Percentiles rank a stretch among this genome's conserved stretches.
Conservation (phyloP, 2,329 filamentous ascomycete species). For the Fusarium domesticum region DNA sequence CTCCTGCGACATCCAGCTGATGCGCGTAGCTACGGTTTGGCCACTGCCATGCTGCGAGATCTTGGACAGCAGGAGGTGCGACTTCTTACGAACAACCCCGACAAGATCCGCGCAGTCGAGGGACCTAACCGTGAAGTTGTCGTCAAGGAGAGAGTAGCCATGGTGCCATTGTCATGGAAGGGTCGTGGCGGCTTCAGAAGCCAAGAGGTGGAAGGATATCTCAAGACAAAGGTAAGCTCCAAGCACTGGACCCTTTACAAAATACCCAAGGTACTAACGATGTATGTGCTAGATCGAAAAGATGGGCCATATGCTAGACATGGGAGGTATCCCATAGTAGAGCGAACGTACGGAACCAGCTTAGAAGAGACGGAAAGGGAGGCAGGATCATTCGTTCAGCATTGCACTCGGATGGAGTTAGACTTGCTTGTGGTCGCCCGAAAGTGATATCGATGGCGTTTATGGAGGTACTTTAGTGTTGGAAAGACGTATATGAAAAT, state of each 20-base stretch:
- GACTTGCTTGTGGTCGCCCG: constrained; percentile 14
- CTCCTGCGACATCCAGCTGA: constrained; percentile 89
- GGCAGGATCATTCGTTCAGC: background rate
- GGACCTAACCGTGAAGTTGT: constrained; percentile 83
- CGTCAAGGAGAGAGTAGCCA: constrained; percentile 86
- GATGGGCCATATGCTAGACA: constrained; percentile 77
- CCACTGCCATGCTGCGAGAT: constrained; percentile 89
- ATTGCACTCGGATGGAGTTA: constrained; percentile 24
- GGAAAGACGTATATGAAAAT: constrained; percentile 23
- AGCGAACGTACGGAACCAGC: background rate
- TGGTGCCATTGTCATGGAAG: constrained; percentile 94
- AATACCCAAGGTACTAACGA: constrained; percentile 19
- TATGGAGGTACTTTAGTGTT: constrained; percentile 18
- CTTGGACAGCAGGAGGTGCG: constrained; percentile 75
- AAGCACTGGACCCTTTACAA: too few relatives aligned
- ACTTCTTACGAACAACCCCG: constrained; percentile 92
- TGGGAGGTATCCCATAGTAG: constrained; percentile 36
- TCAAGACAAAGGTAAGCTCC: constrained; percentile 85
- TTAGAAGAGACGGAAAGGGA: background rate
- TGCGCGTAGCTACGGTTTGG: constrained; percentile 91
- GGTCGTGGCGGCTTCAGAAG: constrained; percentile 80
- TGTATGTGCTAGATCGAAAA: constrained; percentile 64
- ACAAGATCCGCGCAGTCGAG: constrained; percentile 93
- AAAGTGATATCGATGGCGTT: constrained; percentile 24
- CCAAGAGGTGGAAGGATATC: constrained; percentile 86